Conservation (phyloP, 1,139 yeast species). For the Kluyveromyces marxianus region DNA sequence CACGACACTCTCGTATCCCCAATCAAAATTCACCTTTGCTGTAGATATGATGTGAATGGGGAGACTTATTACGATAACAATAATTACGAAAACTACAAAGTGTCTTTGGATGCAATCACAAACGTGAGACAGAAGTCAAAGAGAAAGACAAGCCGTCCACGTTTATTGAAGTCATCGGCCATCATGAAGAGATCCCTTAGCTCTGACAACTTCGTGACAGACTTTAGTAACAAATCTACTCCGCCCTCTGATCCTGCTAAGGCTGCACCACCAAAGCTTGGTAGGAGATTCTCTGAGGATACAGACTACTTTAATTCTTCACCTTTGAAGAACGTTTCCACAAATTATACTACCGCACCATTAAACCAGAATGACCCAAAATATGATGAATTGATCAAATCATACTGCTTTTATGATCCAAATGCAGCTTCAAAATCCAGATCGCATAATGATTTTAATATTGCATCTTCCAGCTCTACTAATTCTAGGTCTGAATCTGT, state of each 20-base stretch:
- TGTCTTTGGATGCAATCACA: constrained; percentile 8
- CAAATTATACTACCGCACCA: constrained; percentile 2
- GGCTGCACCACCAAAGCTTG: constrained; percentile 5
- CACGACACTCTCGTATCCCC: constrained; percentile 13
- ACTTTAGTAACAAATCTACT: constrained; percentile 16
- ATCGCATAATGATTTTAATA: not conserved
- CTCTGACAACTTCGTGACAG: constrained; percentile 16
- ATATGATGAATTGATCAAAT: constrained; percentile 21
- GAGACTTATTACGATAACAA: constrained; percentile 30
- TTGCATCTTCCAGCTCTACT: not conserved
- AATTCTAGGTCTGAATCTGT: no score
- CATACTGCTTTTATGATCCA: constrained; percentile 22
- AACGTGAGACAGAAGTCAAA: not conserved
- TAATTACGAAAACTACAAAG: constrained; percentile 24
- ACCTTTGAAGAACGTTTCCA: constrained; percentile 25
- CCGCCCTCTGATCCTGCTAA: constrained; percentile 2
- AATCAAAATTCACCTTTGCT: constrained; percentile 24
- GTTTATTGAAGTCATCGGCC: not conserved
- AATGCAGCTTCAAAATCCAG: not conserved
- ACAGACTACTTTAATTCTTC: constrained; percentile 30
- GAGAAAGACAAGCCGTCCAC: not conserved
- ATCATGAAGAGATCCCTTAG: constrained; percentile 7
- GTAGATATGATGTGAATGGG: constrained; percentile 26
- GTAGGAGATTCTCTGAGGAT: constrained; percentile 24
- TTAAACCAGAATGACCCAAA: constrained; percentile 10